Percentiles rank a stretch among this genome's conserved stretches.
Evolutionary conservation across 805 yeast species (phyloP).

Genomic region (Ogataea dorogensis): DNA sequence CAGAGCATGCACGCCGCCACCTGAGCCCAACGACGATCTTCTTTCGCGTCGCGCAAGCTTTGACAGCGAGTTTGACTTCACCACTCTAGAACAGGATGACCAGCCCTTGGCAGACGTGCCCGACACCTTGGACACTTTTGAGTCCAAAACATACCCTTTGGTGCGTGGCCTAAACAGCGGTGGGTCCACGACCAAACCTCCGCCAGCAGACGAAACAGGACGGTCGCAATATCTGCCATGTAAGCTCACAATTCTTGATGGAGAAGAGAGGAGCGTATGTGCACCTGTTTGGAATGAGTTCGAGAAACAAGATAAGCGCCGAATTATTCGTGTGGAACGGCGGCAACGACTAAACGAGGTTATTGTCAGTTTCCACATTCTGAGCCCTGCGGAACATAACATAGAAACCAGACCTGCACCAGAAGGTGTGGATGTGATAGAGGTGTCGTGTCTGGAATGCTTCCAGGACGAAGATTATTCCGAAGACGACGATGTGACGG

Average conservation of each 20-base stretch:
- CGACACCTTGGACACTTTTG: constrained; percentile 3
- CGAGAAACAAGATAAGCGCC: constrained; percentile 50
- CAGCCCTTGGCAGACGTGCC: constrained; percentile 2
- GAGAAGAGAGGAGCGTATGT: constrained; percentile 48
- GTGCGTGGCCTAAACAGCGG: constrained; percentile 60
- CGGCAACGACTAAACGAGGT: constrained; percentile 48
- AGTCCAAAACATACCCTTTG: constrained; percentile 37
- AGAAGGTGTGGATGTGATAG: constrained; percentile 47
- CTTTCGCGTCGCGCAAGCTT: constrained; percentile 24
- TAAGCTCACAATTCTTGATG: constrained; percentile 43
- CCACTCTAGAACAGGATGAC: constrained; percentile 11
- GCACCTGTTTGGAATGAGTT: constrained; percentile 46
- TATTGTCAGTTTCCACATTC: constrained; percentile 47
- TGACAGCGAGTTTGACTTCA: constrained; percentile 23
- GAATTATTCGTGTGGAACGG: constrained; percentile 59
- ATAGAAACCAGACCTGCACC: constrained; percentile 40
- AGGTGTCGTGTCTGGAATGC: constrained; percentile 59
- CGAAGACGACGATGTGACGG: constrained; percentile 22
- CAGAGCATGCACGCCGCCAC: constrained; percentile 33
- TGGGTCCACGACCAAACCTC: constrained; percentile 55
- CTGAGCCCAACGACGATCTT: constrained; percentile 12
- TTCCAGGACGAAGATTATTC: constrained; percentile 20
- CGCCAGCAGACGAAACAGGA: constrained; percentile 35
- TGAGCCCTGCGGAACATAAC: constrained; percentile 50
- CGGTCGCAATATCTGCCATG: constrained; percentile 44